Base-by-base conservation (phyloP, 2,329 filamentous ascomycete genomes). In the Falciphora oryzae region DNA sequence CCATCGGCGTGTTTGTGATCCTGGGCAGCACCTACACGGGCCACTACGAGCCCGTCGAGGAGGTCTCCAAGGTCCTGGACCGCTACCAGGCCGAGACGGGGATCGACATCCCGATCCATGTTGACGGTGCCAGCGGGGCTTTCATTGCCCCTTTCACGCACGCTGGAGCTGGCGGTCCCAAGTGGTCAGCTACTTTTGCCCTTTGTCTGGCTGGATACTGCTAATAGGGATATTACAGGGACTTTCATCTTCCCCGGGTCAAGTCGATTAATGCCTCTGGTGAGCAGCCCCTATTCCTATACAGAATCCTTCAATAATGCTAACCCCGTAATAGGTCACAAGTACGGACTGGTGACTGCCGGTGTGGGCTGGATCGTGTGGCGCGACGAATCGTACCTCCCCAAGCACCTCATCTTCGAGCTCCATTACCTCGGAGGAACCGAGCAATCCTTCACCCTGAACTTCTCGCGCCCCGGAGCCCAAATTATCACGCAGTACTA, bases 1-100 rank as follows among this genome's bases (percentile, higher is more conserved):
- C 89, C 0, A 91, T 92, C 69, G 89, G 89, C n/a, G 78, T 92
- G 0, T 91, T 90, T 70, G 86, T 89, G 0, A 91, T 91, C 63
- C 71, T 92, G 6, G 89, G 89, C 3, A 87, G 83, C 62, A 92
- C 89, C 0, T 92, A 91, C 69, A 92, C 89, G 0, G 89, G 89
- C 0, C 87, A 91, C 71, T 91, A 88, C 67, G 89, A 91, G 74
- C 87, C 88, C 0, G 88, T 91, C 0, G 85, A 90, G 72, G 85
- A 87, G 70, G 83, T 92, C 27, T 85, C 83, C 27, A 80, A 86
- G 25, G 82, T 91, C 16, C 77, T 92, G 2, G 86, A 90, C 67
- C 79, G 84, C 58, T 88, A 82, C 62, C 80, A 90, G 73, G 78
- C 81, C 64, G 77, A 85, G 71, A 88, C 85, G 2, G 87, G 87